A percentile compares a stretch with the other conserved stretches of the same genome.
phyloP scores from a whole-genome alignment of 2,329 filamentous ascomycete genomes.

The Sporothrix euskadiensis region DNA sequence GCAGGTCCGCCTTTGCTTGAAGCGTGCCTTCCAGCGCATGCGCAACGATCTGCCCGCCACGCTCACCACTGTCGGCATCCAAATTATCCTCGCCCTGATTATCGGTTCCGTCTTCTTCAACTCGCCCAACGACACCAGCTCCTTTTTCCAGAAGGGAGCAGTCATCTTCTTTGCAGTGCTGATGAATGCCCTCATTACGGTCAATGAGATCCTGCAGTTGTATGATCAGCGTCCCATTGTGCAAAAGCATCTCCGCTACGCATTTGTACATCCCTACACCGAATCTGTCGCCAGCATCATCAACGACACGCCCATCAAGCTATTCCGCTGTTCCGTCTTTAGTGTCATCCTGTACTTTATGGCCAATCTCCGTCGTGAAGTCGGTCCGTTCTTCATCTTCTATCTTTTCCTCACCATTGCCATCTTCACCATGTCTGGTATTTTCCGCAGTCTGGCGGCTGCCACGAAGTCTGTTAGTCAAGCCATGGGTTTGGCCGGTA shows the following conservation, averaged over 20 bases:
- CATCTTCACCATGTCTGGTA: slow-evolving; percentile 78
- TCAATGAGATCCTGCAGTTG: slow-evolving; percentile 79
- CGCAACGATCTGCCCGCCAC: slow-evolving; percentile 73
- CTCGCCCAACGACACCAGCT: slow-evolving; percentile 39
- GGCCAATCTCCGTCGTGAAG: slow-evolving; percentile 72
- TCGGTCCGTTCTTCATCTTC: slow-evolving; percentile 83
- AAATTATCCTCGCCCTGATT: slow-evolving; percentile 56
- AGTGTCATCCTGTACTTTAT: slow-evolving; percentile 85
- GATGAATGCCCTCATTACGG: slow-evolving; percentile 79
- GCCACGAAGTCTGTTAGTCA: slow-evolving; percentile 68
- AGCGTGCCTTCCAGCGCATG: slow-evolving; percentile 77
- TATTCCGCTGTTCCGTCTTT: slow-evolving; percentile 70
- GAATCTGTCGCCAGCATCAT: slow-evolving; percentile 85
- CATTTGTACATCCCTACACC: slow-evolving; percentile 85
- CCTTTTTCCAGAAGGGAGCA: slow-evolving; percentile 63
- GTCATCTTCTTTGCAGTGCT: slow-evolving; percentile 88
- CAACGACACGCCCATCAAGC: slow-evolving; percentile 79
- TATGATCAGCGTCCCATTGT: slow-evolving; percentile 89
- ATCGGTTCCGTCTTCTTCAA: slow-evolving; percentile 31
- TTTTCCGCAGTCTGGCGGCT: slow-evolving; percentile 79
- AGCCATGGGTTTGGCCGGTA: slow-evolving; percentile 59
- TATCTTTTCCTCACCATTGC: slow-evolving; percentile 71
- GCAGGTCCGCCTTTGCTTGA: slow-evolving; percentile 52
- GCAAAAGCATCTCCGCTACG: slow-evolving; percentile 84
- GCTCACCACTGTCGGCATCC: slow-evolving; percentile 77